Evolutionary conservation across 2,329 filamentous ascomycete genomes (phyloP).

Genomic region (Coniosporium tulheliwenetii): DNA sequence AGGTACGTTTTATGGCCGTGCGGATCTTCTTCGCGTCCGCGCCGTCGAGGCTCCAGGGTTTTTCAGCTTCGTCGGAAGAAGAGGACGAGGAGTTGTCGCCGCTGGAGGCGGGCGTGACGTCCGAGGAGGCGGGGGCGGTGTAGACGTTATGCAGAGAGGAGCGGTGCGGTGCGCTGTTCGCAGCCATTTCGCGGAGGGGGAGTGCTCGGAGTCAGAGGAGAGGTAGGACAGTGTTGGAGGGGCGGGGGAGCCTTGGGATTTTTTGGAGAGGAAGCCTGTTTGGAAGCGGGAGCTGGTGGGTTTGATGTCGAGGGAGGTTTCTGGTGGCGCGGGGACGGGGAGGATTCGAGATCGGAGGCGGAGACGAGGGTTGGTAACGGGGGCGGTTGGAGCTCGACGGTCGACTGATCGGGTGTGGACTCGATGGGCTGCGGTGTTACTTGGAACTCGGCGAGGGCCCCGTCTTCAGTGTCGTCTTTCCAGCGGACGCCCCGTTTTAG

Average conservation of each 20-base stretch:
- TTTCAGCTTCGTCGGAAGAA: constrained; percentile 30
- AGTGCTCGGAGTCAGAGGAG: constrained; percentile 39
- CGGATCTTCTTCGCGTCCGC: constrained; percentile 38
- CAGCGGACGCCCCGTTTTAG: constrained; percentile 70
- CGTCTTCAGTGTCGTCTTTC: constrained; percentile 81
- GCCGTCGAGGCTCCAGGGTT: constrained; percentile 29
- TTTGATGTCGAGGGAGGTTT: constrained; percentile 44
- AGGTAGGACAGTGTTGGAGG: constrained; percentile 40
- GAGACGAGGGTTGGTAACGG: constrained; percentile 28
- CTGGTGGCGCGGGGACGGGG: constrained; percentile 40
- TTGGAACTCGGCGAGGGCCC: constrained; percentile 76
- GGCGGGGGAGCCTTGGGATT: constrained; percentile 44
- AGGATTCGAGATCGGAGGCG: constrained; percentile 27
- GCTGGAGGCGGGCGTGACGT: constrained; percentile 13
- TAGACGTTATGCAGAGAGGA: constrained; percentile 38
- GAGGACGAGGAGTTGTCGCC: constrained; percentile 20
- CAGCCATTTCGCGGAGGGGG: constrained; percentile 29
- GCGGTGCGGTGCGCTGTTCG: constrained; percentile 23
- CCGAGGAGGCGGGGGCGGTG: constrained; percentile 19
- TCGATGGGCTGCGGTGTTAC: constrained; percentile 66
- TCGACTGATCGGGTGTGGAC: constrained; percentile 40
- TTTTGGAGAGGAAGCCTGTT: constrained; percentile 68
- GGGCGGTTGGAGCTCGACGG: constrained; percentile 37
- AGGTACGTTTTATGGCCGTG: constrained; percentile 1
- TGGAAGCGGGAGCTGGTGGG: constrained; percentile 65